Conservation (phyloP, 495 filamentous ascomycete genomes). For the Clavariopsis aquatica region DNA sequence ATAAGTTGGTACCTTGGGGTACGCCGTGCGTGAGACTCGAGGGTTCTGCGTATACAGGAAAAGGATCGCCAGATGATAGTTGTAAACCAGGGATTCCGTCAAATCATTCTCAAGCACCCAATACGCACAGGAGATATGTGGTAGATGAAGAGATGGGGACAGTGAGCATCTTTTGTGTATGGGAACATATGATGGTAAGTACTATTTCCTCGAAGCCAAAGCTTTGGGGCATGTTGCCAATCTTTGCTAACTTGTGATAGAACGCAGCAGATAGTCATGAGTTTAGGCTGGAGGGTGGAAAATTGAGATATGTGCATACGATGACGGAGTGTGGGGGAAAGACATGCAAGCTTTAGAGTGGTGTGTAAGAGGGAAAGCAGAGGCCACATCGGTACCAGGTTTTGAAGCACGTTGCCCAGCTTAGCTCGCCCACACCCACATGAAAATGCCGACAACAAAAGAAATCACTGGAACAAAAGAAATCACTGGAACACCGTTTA, state of each 20-base stretch:
- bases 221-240: slow-evolving; percentile 19
- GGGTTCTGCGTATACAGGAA: slow-evolving; percentile 24
- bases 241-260: slow-evolving; percentile 11
- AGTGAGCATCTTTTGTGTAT: slow-evolving; percentile 31
- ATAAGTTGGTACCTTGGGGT: slow-evolving; percentile 52
- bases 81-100: slow-evolving; percentile 39
- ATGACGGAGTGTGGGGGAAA: slow-evolving; percentile 31
- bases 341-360: slow-evolving; percentile 17
- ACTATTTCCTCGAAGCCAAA: slow-evolving; percentile 9
- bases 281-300: slow-evolving; percentile 28
- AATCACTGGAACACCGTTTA: no score
- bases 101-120: slow-evolving; percentile 25
- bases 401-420: no score
- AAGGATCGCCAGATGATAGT: slow-evolving; percentile 41
- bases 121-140: slow-evolving; percentile 29
- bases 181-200: slow-evolving; percentile 29
- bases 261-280: slow-evolving; percentile 31
- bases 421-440: no score
- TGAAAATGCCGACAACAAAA: no score
- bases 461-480: no score
- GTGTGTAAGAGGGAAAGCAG: background rate
- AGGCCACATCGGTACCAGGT: no score
- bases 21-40: slow-evolving; percentile 44
- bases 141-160: slow-evolving; percentile 29
- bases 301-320: slow-evolving; percentile 32